Conservation (phyloP, 169 alveolate genomes). For the Plasmodium cynomolgi region DNA sequence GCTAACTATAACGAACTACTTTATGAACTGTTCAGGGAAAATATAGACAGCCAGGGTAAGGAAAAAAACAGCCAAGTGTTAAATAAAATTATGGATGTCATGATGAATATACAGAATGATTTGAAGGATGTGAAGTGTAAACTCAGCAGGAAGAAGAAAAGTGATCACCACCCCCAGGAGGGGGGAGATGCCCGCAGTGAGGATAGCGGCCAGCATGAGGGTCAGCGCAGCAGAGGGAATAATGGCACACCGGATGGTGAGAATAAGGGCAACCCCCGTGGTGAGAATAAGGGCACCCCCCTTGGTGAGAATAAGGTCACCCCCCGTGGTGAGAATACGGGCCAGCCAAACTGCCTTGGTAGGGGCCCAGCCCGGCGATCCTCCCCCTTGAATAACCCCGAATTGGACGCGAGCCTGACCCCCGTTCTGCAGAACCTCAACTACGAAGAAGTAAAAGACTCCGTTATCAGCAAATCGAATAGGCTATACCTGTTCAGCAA, state of each 20-base stretch:
- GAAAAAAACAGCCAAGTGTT: slow-evolving; percentile 29
- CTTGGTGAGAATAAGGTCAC: background rate
- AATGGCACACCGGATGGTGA: background rate
- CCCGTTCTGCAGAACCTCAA: slow-evolving; percentile 41
- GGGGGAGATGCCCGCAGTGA: background rate
- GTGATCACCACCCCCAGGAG: background rate
- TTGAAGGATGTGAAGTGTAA: slow-evolving; percentile 63
- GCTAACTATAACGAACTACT: background rate
- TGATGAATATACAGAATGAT: slow-evolving; percentile 66
- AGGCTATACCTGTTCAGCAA: slow-evolving; percentile 57
- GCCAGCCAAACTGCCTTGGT: background rate
- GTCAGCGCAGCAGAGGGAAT: too few species aligned
- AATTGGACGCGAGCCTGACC: background rate
- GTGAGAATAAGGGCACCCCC: too few species aligned
- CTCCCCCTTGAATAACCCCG: background rate
- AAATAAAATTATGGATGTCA: slow-evolving; percentile 55
- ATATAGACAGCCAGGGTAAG: slow-evolving; percentile 4
- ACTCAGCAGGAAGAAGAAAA: slow-evolving; percentile 12
- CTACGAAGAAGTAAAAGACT: slow-evolving; percentile 51
- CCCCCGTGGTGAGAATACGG: too few species aligned
- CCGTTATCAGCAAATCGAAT: slow-evolving; percentile 47
- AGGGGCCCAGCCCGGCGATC: background rate
- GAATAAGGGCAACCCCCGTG: too few species aligned
- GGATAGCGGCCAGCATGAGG: background rate
- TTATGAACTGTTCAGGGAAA: slow-evolving; percentile 18